phyloP scores from a whole-genome alignment of 208 protist species.

The Acanthamoeba royreba region DNA sequence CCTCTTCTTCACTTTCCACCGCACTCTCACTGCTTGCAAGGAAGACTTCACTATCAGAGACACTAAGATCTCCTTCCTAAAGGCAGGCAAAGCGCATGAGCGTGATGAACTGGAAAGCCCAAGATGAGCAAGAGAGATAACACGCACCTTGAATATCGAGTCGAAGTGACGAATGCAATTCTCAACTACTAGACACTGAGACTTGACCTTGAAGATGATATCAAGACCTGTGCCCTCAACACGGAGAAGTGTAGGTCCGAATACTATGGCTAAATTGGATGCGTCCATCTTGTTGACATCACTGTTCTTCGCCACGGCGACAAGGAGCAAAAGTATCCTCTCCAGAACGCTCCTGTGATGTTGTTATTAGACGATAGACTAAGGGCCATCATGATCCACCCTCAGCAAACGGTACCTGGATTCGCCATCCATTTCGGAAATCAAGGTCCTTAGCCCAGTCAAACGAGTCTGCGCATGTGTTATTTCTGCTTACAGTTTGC shows the following conservation, averaged over 20 bases:
- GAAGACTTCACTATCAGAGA: neutral
- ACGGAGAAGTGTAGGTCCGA: neutral
- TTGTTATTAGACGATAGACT: too few relatives aligned
- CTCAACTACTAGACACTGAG: neutral
- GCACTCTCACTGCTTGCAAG: neutral
- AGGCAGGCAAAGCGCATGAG: neutral
- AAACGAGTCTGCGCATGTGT: neutral
- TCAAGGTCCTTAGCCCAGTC: neutral
- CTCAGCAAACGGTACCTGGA: neutral
- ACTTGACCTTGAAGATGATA: neutral
- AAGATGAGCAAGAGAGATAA: neutral
- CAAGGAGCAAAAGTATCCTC: neutral
- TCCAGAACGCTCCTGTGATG: too few relatives aligned
- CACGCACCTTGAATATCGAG: neutral
- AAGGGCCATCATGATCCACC: too few relatives aligned
- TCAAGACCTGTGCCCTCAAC: neutral
- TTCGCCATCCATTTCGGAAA: neutral
- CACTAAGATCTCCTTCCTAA: neutral
- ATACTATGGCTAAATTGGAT: neutral
- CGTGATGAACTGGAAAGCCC: too few relatives aligned
- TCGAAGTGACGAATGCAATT: neutral
- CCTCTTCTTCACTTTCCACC: neutral
- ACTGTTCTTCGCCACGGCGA: neutral
- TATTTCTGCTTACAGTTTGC: neutral
- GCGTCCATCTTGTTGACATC: constrained; percentile 5